Conservation (phyloP, 345 rosid genomes). For the Litchi chinensis region DNA sequence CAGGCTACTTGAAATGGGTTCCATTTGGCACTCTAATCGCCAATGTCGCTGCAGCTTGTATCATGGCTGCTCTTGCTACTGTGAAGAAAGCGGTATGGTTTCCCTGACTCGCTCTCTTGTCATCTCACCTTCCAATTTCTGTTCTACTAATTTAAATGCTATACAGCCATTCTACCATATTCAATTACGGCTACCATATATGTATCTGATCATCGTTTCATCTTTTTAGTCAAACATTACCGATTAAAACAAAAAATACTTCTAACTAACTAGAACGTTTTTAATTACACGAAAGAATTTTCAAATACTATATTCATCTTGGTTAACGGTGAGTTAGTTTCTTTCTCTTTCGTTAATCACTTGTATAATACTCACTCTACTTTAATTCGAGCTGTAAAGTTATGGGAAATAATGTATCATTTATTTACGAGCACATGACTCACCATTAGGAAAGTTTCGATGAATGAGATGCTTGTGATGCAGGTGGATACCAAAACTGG, state of each 20-base stretch:
- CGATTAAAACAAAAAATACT: too few species aligned
- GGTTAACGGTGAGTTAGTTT: not conserved
- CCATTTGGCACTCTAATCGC: constrained; percentile 90
- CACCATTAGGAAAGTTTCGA: not conserved
- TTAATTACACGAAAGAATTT: too few species aligned
- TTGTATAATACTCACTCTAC: not conserved
- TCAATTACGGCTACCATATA: too few species aligned
- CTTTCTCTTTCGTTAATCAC: not conserved
- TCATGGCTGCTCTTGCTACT: constrained; percentile 78
- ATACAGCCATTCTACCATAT: too few species aligned
- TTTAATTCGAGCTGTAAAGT: not conserved
- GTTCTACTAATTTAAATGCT: not conserved
- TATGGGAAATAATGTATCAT: not conserved
- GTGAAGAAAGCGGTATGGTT: constrained; percentile 59
- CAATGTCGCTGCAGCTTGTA: constrained; percentile 74
- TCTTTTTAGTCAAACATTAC: too few species aligned
- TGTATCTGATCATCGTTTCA: too few species aligned
- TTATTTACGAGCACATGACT: not conserved
- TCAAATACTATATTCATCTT: not conserved
- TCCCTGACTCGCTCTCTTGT: not conserved
- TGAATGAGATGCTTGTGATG: constrained; percentile 4
- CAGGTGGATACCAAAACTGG: constrained; percentile 61
- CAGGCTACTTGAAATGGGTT: constrained; percentile 66
- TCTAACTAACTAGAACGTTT: too few species aligned
- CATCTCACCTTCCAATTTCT: not conserved